A percentile compares a stretch with the other conserved stretches of the same genome.
Evolutionary conservation across 148 eudicot genomes (phyloP).

Genomic region (Rhododendron griersonianum): DNA sequence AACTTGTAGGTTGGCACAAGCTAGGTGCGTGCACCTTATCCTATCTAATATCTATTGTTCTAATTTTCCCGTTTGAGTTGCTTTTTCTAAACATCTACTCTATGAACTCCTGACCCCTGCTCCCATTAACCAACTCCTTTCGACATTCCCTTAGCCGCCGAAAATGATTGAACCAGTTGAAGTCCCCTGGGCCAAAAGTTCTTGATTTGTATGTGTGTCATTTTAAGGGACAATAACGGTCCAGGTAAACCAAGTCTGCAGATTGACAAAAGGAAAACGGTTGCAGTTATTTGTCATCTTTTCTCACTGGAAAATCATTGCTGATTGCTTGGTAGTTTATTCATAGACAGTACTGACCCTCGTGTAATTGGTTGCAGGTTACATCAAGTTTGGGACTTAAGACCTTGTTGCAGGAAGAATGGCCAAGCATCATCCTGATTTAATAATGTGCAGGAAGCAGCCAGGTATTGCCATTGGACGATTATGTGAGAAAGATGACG

Average conservation of each 20-base stretch:
- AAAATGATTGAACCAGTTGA: neutral
- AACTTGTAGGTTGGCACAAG: neutral
- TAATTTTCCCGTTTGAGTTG: neutral
- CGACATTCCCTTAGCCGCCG: neutral
- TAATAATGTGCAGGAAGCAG: conserved; percentile 67
- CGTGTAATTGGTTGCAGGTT: conserved; percentile 6
- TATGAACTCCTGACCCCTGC: neutral
- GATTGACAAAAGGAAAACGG: neutral
- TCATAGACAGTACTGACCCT: neutral
- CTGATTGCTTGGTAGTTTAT: neutral
- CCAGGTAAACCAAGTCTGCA: neutral
- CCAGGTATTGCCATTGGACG: conserved; percentile 76
- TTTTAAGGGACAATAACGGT: neutral
- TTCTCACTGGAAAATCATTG: neutral
- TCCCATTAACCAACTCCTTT: neutral
- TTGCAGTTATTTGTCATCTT: neutral
- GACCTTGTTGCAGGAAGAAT: conserved; percentile 23
- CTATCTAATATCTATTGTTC: neutral
- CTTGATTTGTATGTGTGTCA: too few species aligned
- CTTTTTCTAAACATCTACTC: neutral
- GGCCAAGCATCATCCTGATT: conserved; percentile 76
- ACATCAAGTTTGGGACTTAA: neutral
- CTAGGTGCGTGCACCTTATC: neutral
- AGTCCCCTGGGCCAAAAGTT: neutral
- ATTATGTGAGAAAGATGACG: conserved; percentile 59